Conservation (phyloP, 202 grass and related monocot species). For the Bolboschoenoplectus hybrid region DNA sequence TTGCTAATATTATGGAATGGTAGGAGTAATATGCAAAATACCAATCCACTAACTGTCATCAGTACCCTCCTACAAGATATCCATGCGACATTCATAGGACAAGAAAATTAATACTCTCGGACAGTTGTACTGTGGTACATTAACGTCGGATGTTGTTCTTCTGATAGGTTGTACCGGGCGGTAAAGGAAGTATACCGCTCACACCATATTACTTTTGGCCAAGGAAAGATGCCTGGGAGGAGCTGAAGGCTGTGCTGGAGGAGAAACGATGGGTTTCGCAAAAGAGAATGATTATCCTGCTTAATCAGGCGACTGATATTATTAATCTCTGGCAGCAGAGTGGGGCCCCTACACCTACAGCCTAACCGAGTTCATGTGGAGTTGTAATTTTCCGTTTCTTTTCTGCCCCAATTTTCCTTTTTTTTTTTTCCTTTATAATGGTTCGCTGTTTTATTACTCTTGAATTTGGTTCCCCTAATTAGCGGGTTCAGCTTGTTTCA, state of each 20-base stretch:
- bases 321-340: conserved; percentile 99
- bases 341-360: conserved; percentile 57
- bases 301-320: conserved; percentile 96
- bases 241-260: conserved; percentile 82
- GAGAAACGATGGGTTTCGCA: conserved; percentile 90
- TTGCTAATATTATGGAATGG: not conserved
- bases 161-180: conserved; percentile 31
- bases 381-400: not conserved
- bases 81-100: not conserved
- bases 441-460: conserved; percentile 2
- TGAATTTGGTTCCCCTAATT: conserved; percentile 20
- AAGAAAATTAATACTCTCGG: not conserved
- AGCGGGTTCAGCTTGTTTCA: not conserved
- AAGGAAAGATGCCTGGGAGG: conserved; percentile 89
- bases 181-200: conserved; percentile 67
- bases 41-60: not conserved
- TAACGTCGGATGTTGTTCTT: not conserved
- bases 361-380: conserved; percentile 8
- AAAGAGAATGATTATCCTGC: conserved; percentile 97
- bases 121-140: not conserved
- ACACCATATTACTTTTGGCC: conserved; percentile 98
- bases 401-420: conserved; percentile 22
- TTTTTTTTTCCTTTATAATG: conserved; percentile 6
- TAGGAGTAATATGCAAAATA: not conserved
- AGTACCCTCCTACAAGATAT: not conserved